Evolutionary conservation across 2,329 filamentous ascomycete genomes (phyloP).

Genomic region (Monilinia vaccinii-corymbosi): DNA sequence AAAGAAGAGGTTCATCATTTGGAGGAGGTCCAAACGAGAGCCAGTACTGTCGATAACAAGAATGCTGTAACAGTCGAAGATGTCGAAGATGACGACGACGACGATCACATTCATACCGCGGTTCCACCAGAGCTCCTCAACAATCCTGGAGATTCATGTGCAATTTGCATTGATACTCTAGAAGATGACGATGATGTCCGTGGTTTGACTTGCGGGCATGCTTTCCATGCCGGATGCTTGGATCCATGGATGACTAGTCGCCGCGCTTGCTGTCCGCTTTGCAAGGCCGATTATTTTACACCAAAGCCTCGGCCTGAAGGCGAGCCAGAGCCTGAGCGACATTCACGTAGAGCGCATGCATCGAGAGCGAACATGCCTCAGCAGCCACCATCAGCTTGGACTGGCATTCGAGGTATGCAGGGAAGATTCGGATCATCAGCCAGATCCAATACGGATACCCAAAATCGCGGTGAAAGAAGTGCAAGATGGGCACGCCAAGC

Average conservation of each 20-base stretch:
- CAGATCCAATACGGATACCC: background rate
- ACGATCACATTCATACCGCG: conserved; percentile 71
- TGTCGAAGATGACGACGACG: conserved; percentile 62
- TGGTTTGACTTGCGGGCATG: conserved; percentile 91
- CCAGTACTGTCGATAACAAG: conserved; percentile 32
- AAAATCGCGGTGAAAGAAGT: background rate
- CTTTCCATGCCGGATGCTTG: conserved; percentile 91
- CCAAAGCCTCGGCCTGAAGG: conserved; percentile 68
- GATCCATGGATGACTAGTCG: conserved; percentile 95
- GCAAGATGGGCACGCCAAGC: conserved; percentile 4
- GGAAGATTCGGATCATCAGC: conserved; percentile 17
- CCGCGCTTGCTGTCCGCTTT: conserved; percentile 90
- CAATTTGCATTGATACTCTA: conserved; percentile 88
- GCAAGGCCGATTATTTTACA: conserved; percentile 95
- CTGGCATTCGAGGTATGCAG: conserved; percentile 22
- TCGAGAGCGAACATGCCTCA: conserved; percentile 23
- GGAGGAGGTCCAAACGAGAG: conserved; percentile 25
- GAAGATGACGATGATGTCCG: conserved; percentile 95
- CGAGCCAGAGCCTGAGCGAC: conserved; percentile 24
- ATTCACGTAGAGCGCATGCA: conserved; percentile 16
- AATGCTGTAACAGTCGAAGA: conserved; percentile 32
- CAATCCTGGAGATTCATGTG: conserved; percentile 83
- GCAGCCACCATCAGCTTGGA: conserved; percentile 24
- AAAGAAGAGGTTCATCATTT: conserved; percentile 21
- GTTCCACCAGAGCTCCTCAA: conserved; percentile 72